Percentiles rank a stretch among this genome's conserved stretches.
Conservation (phyloP, 2,329 filamentous ascomycete species). For the Monosporascus sp. region DNA sequence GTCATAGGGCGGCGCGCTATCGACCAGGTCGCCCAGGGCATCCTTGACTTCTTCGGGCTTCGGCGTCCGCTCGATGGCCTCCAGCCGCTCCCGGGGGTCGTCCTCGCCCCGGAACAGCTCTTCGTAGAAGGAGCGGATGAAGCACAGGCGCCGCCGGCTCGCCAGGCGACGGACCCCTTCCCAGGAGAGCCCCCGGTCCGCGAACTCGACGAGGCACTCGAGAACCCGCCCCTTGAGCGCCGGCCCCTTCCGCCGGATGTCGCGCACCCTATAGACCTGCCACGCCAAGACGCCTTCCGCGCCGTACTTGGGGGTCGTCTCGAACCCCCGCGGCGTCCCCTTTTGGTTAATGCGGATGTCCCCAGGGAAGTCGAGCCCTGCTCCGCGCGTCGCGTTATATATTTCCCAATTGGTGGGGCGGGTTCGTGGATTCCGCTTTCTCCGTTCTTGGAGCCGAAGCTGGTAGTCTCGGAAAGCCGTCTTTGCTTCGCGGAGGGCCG, state of each 20-base stretch:
- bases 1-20: too few species aligned
- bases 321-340: neutral
- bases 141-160: neutral
- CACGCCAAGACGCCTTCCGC: neutral
- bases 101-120: neutral
- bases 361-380: neutral
- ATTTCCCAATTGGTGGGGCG: neutral
- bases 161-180: neutral
- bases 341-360: neutral
- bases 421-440: neutral
- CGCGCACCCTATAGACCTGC: neutral
- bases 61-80: neutral
- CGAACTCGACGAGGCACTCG: neutral
- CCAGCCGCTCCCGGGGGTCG: neutral
- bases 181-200: neutral
- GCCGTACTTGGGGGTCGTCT: neutral
- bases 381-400: neutral
- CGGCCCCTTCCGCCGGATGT: neutral
- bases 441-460: too few species aligned
- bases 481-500: neutral
- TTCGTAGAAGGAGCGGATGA: neutral
- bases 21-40: neutral
- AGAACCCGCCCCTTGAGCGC: neutral
- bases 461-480: neutral
- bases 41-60: neutral